Conservation (phyloP, 1,284 basidiomycete genomes). For the Kwoniella shivajii region DNA sequence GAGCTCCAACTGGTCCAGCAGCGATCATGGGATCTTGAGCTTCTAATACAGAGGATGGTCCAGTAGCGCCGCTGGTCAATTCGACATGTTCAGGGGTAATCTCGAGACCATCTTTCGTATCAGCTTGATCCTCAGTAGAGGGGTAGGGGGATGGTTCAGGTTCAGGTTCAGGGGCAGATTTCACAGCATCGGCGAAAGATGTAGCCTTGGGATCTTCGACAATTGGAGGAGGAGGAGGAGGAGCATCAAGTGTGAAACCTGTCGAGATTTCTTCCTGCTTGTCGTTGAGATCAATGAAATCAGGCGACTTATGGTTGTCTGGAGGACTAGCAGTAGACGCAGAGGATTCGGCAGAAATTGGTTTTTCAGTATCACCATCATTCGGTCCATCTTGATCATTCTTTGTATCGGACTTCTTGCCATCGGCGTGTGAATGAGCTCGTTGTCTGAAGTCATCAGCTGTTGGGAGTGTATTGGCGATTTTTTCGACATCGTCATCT, state of each 20-base stretch:
- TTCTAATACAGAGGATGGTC: slow-evolving; percentile 3
- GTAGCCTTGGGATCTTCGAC: slow-evolving; percentile 6
- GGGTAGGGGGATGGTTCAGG: neutral
- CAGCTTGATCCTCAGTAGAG: neutral
- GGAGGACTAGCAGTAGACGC: neutral
- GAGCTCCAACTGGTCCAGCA: neutral
- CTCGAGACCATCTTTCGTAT: neutral
- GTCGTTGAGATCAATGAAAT: slow-evolving; percentile 2
- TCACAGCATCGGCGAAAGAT: slow-evolving; percentile 19
- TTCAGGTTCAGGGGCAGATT: neutral
- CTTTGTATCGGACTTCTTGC: neutral
- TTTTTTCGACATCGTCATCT: slow-evolving; percentile 24
- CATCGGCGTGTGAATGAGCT: slow-evolving; percentile 2
- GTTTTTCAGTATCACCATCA: neutral
- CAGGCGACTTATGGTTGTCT: neutral
- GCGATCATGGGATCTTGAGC: slow-evolving; percentile 3
- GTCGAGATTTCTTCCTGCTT: neutral
- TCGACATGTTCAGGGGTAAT: neutral
- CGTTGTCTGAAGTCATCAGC: slow-evolving; percentile 11
- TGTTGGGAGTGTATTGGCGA: slow-evolving; percentile 11
- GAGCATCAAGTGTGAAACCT: slow-evolving; percentile 8
- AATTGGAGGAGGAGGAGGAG: slow-evolving; percentile 6
- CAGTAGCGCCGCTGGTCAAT: slow-evolving; percentile 2
- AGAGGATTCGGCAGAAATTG: neutral
- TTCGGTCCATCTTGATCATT: neutral